Conservation (phyloP, 306 rosid species). For the Ochetophila trinervis region DNA sequence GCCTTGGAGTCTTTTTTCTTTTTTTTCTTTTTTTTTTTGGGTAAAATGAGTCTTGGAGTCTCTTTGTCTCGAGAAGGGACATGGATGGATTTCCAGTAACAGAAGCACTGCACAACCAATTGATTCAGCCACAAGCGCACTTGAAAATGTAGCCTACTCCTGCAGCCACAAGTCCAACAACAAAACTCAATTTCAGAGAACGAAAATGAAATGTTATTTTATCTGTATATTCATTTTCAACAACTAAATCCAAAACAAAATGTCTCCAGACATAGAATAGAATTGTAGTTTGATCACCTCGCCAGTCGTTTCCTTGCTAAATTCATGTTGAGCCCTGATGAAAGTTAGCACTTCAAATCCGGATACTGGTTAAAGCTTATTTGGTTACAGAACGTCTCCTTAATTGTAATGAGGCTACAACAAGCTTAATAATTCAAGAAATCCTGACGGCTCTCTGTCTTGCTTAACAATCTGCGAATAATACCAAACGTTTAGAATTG, state of each 20-base stretch:
- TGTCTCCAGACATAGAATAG: neutral
- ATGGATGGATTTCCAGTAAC: slow-evolving; percentile 24
- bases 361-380: slow-evolving; percentile 27
- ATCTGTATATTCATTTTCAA: too few relatives aligned
- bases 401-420: slow-evolving; percentile 40
- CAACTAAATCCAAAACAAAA: neutral
- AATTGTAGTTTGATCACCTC: slow-evolving; percentile 42
- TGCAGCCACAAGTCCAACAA: slow-evolving; percentile 26
- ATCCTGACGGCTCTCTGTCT: slow-evolving; percentile 74
- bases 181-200: neutral
- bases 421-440: slow-evolving; percentile 54
- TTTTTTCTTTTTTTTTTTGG: too few relatives aligned
- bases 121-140: slow-evolving; percentile 29
- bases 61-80: neutral
- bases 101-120: slow-evolving; percentile 67
- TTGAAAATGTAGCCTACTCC: slow-evolving; percentile 55
- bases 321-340: slow-evolving; percentile 36
- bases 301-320: slow-evolving; percentile 29
- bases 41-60: slow-evolving; percentile 30
- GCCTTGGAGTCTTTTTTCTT: slow-evolving; percentile 21
- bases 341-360: slow-evolving; percentile 23
- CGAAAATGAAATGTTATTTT: neutral
- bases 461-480: slow-evolving; percentile 62
- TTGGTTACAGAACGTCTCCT: slow-evolving; percentile 30
- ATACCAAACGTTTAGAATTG: slow-evolving; percentile 15